A percentile compares a stretch with the other conserved stretches of the same genome.
Evolutionary conservation across 257 asterid genomes (phyloP).

Genomic region (Euphrasia confusa): DNA sequence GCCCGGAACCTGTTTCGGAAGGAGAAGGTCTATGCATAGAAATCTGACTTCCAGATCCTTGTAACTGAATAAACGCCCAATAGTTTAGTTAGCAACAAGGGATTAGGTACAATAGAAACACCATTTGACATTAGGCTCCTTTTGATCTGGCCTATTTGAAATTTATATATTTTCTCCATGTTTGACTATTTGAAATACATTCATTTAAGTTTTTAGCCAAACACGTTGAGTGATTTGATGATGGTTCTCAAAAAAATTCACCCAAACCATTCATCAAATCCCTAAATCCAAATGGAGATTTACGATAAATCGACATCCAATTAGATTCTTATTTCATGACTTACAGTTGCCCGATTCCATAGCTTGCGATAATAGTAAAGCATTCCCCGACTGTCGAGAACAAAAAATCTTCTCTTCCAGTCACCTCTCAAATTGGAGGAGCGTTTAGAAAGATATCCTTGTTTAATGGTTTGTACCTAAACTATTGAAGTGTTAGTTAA

Average conservation of each 20-base stretch:
- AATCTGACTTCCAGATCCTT: constrained; percentile 48
- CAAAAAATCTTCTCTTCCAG: constrained; percentile 90
- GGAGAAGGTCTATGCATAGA: constrained; percentile 43
- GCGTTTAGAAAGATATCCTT: constrained; percentile 69
- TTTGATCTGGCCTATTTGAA: neutral
- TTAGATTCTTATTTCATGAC: constrained; percentile 31
- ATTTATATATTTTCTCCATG: too few species aligned
- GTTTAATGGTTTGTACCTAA: constrained; percentile 89
- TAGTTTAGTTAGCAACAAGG: constrained; percentile 27
- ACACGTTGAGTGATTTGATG: neutral
- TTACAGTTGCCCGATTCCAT: constrained; percentile 65
- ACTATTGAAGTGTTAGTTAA: constrained; percentile 47
- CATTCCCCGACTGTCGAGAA: constrained; percentile 79
- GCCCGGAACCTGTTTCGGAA: constrained; percentile 66
- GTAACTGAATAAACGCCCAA: constrained; percentile 38
- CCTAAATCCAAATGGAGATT: neutral
- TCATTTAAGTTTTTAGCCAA: neutral
- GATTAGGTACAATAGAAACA: constrained; percentile 18
- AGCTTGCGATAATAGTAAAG: constrained; percentile 76
- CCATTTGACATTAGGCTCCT: neutral
- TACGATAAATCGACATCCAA: neutral
- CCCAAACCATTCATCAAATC: neutral
- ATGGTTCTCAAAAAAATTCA: too few species aligned
- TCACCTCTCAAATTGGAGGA: constrained; percentile 83
- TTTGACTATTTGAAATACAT: neutral